Conservation (phyloP, 169 alveolate species). For the Plasmodium ovale region DNA sequence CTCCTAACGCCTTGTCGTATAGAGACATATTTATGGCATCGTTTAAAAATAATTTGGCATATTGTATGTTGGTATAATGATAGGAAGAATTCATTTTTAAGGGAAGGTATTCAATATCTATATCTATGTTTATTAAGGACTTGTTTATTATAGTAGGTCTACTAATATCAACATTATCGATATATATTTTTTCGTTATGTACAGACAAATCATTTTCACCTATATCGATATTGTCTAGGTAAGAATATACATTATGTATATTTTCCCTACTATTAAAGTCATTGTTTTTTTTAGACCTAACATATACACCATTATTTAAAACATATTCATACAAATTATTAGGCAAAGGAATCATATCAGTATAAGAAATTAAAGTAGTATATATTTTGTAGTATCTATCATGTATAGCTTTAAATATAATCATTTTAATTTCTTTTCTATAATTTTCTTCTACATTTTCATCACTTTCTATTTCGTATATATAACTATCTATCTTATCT, state of each 20-base stretch:
- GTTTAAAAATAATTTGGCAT: conserved; percentile 66
- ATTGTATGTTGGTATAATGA: conserved; percentile 53
- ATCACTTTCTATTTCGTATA: conserved; percentile 37
- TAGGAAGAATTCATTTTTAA: conserved; percentile 65
- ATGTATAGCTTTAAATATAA: conserved; percentile 63
- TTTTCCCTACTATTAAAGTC: conserved; percentile 73
- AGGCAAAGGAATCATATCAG: conserved; percentile 54
- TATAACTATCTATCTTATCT: conserved; percentile 54
- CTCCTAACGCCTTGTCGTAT: conserved; percentile 75
- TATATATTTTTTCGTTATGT: conserved; percentile 53
- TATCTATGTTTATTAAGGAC: conserved; percentile 48
- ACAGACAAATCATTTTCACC: conserved; percentile 75
- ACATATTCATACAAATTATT: conserved; percentile 68
- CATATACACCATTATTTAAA: conserved; percentile 64
- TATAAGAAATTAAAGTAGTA: conserved; percentile 44
- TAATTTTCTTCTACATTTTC: conserved; percentile 21
- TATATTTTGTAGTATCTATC: conserved; percentile 69
- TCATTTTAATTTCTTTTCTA: conserved; percentile 45
- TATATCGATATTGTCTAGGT: conserved; percentile 64
- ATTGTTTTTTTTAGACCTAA: conserved; percentile 56
- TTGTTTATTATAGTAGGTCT: conserved; percentile 71
- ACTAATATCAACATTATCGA: conserved; percentile 72
- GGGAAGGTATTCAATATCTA: conserved; percentile 72
- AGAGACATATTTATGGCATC: conserved; percentile 71
- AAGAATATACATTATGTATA: conserved; percentile 68